Base-by-base conservation (phyloP, 208 protist species). In the Trypanosomatidae sp. region DNA sequence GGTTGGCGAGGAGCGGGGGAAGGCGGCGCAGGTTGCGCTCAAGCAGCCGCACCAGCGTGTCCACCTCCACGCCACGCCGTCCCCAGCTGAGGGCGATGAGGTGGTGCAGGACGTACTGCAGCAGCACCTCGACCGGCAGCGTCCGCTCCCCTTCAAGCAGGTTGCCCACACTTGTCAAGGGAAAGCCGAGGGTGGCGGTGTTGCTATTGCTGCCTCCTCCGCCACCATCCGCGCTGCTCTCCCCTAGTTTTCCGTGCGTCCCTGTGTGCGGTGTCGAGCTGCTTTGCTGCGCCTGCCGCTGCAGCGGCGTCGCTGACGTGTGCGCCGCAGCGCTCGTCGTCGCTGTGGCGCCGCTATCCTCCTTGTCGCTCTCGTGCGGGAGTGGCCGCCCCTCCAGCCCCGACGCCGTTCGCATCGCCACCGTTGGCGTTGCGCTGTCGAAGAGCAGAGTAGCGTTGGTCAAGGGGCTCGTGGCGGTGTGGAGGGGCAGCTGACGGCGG, bases 1-100 rank as follows among this genome's bases (percentile, higher is more conserved):
- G 73, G 66, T 88, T 79, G 36, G 77, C 64, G 46, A 96, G 80
- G 10, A 96, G 86, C 8, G 84, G 76, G 4, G 76, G 82, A 44
- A 96, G 81, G 1, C 88, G 89, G 13, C 89, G 87, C 52, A 96
- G 81, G 66, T 92, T 91, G 58, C 87, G 82, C 77, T 96, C 91
- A 17, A 94, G 76, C 55, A 87, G 74, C 0, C 84, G 84, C 50
- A 91, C 58, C 28, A 94, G 73, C 62, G 78, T 85, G 28, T 94
- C 91, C 44, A 91, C 76, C 46, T 88, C 86, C 3, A 89, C 70
- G 0, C 88, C 83, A 55, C 77, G 60, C 22, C 71, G 79, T 5
- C 88, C 88, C 91, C 91, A 95, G 44, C 81, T 84, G 56, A 93
- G 67, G 8, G 77, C 87, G 46, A 95, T 79, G 10, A 89, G 36